Evolutionary conservation across 495 filamentous ascomycete species (phyloP), one percentile per base, ranked within the genome.

Genomic region (Aspergillus affinis): DNA sequence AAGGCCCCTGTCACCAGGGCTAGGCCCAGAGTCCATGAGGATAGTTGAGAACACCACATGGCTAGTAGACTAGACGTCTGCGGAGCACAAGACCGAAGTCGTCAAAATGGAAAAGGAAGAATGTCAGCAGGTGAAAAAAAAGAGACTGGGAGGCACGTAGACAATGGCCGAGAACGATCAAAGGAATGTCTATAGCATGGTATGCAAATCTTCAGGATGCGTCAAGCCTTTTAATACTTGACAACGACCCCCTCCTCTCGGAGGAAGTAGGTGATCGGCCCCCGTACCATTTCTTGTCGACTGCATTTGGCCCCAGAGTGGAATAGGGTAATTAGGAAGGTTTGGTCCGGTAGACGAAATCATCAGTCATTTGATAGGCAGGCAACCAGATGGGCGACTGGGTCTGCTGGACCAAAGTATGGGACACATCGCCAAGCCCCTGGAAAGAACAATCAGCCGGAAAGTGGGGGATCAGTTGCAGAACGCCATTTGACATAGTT

Each of bases 301-400:
- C 55, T 46, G 48, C 51, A 29, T 61, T 58, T 46, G 41, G 55
- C 18, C 51, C 29, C 51, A 59, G 26, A n/a, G 51, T 27, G 53
- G 46, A 26, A 49, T 20, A 26, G 48, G 23, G 23, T 10, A 49
- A 20, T 4, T 20, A 6, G 13, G 48, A 49, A 49, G 18, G 48
- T 20, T 49, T 49, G 13, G 18, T 23, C 19, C 59, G 0, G 27
- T 41, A n/a, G 21, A 57, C 27, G 48, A 46, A 48, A 57, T 60
- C 53, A 60, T 60, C 53, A 29, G 49, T 63, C 57, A 57, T 27
- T 54, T 64, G 52, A 57, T 57, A 4, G 20, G 48, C 26, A 21
- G 21, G 30, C 29, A 13, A 6, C 19, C 32, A 44, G 54, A 59
- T 59, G 52, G 52, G 61, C 29, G 17, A 50, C 26, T 64, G 49